These are phyloP conservation scores for Sonneratia caseolaris DNA, from an alignment of 345 rosid genomes.

Conservation along the genomic window DNA sequence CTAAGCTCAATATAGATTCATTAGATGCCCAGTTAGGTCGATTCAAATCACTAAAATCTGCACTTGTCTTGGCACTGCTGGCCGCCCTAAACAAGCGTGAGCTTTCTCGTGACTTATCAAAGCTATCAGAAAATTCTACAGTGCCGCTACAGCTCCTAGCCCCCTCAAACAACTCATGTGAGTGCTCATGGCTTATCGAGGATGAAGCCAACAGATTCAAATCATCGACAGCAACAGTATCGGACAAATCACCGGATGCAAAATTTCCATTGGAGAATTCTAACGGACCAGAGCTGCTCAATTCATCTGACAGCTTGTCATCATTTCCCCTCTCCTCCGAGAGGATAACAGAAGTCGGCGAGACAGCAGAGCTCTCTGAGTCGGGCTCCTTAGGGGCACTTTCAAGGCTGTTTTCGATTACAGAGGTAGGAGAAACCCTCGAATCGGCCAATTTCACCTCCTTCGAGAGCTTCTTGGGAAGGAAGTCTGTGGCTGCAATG, in stretches of 20 bases:
- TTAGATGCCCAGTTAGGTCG: conserved; percentile 69
- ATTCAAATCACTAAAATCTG: conserved; percentile 39
- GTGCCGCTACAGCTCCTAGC: conserved; percentile 27
- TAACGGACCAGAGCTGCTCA: conserved; percentile 44
- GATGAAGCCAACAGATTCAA: conserved; percentile 23
- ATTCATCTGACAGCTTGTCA: conserved; percentile 48
- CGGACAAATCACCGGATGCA: conserved; percentile 46
- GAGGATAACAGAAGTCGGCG: conserved; percentile 28
- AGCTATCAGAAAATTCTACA: conserved; percentile 47
- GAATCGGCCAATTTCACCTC: conserved; percentile 37
- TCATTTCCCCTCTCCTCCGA: conserved; percentile 29
- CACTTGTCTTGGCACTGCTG: conserved; percentile 28
- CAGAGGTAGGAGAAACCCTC: conserved; percentile 63
- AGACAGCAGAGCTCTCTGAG: conserved; percentile 26
- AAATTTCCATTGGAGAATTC: conserved; percentile 29
- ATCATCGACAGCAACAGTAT: conserved; percentile 17
- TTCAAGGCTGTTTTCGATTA: conserved; percentile 22
- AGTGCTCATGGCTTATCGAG: conserved; percentile 28
- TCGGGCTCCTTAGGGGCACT: conserved; percentile 14
- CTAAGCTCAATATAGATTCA: conserved; percentile 73
- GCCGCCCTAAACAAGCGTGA: conserved; percentile 38
- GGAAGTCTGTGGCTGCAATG: conserved; percentile 36
- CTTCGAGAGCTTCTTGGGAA: conserved; percentile 30
- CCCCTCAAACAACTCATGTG: conserved; percentile 20
- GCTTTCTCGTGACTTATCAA: conserved; percentile 46